Base-by-base conservation (phyloP, 306 rosid species). In the Corylus avellana region DNA sequence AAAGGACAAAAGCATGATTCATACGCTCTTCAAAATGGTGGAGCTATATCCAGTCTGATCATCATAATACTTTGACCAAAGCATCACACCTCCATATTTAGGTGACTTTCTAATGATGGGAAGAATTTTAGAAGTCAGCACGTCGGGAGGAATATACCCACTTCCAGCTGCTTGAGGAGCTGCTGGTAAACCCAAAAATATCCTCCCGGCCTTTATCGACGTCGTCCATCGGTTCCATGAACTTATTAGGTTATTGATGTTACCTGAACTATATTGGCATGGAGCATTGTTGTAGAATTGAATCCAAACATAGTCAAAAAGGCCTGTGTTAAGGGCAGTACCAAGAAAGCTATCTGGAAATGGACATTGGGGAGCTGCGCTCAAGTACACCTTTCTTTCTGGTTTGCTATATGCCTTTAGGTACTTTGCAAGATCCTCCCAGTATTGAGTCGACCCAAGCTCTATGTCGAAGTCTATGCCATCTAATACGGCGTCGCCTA, bases 291-390 rank as follows among this genome's bases (percentile, higher is more conserved):
- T 78, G 53, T 44, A 85, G 78, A 85, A 89, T 57, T 81, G 87
- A 55, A 84, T 73, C 88, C 88, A 90, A 75, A 89, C 70, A 74
- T 85, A 92, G 83, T 90, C 89, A 75, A 90, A 92, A 11, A 86
- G 88, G 1, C 91, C 87, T 0, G 88, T 90, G 37, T 81, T 8
- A 11, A 89, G 89, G 4, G 96, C 90, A 46, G 50, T 80, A 5
- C 86, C 91, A 4, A 90, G 63, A 32, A 78, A 86, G 0, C 29
- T 78, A 79, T 90, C 97, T 12, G 97, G 97, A 77, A 84, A 78
- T 49, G 95, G 97, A 66, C 97, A 92, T 29, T 92, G 97, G n/a
- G 95, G 97, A 20, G 97, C 95, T 37, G 89, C 97, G 56, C 85
- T 64, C 37, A 92, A 81, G 88, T 87, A 87, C 54, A 92, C 89